Evolutionary conservation across 495 filamentous ascomycete species (phyloP), one percentile per base, ranked within the genome.

Genomic region (Lophium mytilinum): DNA sequence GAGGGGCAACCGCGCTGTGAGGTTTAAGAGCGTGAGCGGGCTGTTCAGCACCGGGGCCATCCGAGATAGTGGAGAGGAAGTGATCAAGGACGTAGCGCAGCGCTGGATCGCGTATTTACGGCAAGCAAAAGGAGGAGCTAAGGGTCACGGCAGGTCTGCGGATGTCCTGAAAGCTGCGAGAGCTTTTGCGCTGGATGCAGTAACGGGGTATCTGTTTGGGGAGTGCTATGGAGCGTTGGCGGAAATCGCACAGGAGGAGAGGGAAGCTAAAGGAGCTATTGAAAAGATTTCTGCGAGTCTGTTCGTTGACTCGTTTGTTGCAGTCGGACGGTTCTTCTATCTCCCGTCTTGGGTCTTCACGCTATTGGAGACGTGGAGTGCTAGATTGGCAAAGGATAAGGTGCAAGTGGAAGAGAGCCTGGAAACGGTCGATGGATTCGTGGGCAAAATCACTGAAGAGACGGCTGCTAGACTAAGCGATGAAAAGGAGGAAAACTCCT

Each of bases 251-350:
- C 8, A 33, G 34, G 19, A 19, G 2, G 35, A 60, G 24, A 50
- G 50, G 40, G 35, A 54, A 19, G 41, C 36, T 12, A 52, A 21
- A 1, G 50, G 34, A 5, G 48, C 52, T n/a, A 48, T 15, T 18
- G 57, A 59, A 0, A 46, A 46, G 37, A 37, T 70, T 19, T 58
- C 53, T 19, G 64, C 59, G 1, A 60, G 10, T 11, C 11, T 18
- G 9, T 70, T 63, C 50, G 59, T 70, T 15, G 55, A 66, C 61
- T 63, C 73, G 6, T 77, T 76, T 64, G 77, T 78, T 2, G 74
- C 75, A 9, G 69, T 78, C 1, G 76, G 76, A 3, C 65, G 76
- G 0, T 78, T 78, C 55, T 77, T 78, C 61, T 73, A 75, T 59
- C 39, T 78, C 6, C 71, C 73, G 0, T 69, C 66, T 17, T 61